phyloP scores from a whole-genome alignment of 2,329 filamentous ascomycete genomes.

The Cordyceps sp. region DNA sequence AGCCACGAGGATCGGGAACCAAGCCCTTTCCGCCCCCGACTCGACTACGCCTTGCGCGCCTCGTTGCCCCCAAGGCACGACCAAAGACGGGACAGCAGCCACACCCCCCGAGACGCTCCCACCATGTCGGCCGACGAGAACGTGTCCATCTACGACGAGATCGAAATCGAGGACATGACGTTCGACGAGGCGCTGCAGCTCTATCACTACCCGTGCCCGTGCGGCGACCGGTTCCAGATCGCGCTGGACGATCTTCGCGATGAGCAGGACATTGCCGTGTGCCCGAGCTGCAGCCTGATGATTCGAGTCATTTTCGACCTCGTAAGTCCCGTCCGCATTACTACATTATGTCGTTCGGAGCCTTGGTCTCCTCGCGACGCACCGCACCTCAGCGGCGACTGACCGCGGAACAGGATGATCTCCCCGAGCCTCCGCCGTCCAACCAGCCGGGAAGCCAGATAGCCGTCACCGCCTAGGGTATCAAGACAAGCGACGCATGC shows the following conservation, averaged over 20 bases:
- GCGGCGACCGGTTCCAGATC: conserved; percentile 93
- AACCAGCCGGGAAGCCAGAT: conserved; percentile 17
- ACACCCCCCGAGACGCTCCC: too few species aligned
- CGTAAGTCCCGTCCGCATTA: conserved; percentile 36
- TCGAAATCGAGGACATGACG: conserved; percentile 98
- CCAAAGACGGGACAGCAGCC: too few species aligned
- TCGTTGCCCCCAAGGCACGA: not conserved
- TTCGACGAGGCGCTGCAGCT: conserved; percentile 69
- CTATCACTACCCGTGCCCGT: conserved; percentile 94
- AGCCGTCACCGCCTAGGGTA: conserved; percentile 21
- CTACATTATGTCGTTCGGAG: too few species aligned
- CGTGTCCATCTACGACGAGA: conserved; percentile 81
- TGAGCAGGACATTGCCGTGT: conserved; percentile 88
- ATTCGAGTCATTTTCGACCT: conserved; percentile 85
- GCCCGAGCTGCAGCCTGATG: conserved; percentile 93
- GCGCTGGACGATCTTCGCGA: conserved; percentile 70
- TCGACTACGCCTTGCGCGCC: too few species aligned
- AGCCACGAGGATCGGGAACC: too few species aligned
- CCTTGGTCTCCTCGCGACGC: not conserved
- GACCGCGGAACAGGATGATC: conserved; percentile 19
- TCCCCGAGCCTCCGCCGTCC: conserved; percentile 21
- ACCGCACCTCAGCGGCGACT: not conserved
- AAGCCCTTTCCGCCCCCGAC: too few species aligned
- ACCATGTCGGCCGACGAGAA: conserved; percentile 17
- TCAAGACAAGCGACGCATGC: not conserved